phyloP scores from a whole-genome alignment of 805 yeast genomes.

The Hemisphaericaspora nanyangensis region DNA sequence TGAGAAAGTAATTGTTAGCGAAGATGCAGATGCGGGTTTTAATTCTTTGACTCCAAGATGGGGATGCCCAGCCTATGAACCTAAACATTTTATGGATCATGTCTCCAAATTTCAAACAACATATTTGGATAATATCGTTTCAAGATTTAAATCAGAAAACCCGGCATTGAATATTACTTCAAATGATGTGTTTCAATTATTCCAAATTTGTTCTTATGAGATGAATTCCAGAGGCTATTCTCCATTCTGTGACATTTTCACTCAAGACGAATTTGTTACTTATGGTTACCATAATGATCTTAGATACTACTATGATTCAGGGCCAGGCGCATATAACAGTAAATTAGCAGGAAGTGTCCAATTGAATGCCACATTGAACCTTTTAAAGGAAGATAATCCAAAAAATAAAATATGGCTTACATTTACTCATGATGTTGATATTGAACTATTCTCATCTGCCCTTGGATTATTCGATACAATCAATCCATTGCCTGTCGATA shows the following conservation, averaged over 20 bases:
- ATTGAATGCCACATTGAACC: conserved; percentile 44
- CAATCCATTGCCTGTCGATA: conserved; percentile 41
- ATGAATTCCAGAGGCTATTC: conserved; percentile 66
- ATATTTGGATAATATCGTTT: conserved; percentile 53
- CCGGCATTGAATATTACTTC: conserved; percentile 50
- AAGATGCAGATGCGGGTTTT: conserved; percentile 48
- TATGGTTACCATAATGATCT: conserved; percentile 61
- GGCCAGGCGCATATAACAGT: conserved; percentile 59
- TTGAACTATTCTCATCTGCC: conserved; percentile 60
- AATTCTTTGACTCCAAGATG: conserved; percentile 56
- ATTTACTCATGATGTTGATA: conserved; percentile 73
- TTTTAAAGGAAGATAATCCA: conserved; percentile 41
- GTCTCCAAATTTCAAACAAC: conserved; percentile 11
- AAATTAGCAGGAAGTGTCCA: conserved; percentile 56
- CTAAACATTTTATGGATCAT: conserved; percentile 1
- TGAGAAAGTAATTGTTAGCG: conserved; percentile 43
- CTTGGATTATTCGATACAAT: conserved; percentile 52
- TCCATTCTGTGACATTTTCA: conserved; percentile 63
- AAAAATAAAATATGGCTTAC: conserved; percentile 57
- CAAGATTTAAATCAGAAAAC: conserved; percentile 52
- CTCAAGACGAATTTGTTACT: conserved; percentile 61
- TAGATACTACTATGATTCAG: conserved; percentile 55
- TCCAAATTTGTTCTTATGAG: conserved; percentile 74
- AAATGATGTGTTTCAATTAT: conserved; percentile 50
- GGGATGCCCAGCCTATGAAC: conserved; percentile 38